These are phyloP conservation scores for Boletus speciosus DNA, from an alignment of 768 basidiomycete species.

Conservation along the genomic window DNA sequence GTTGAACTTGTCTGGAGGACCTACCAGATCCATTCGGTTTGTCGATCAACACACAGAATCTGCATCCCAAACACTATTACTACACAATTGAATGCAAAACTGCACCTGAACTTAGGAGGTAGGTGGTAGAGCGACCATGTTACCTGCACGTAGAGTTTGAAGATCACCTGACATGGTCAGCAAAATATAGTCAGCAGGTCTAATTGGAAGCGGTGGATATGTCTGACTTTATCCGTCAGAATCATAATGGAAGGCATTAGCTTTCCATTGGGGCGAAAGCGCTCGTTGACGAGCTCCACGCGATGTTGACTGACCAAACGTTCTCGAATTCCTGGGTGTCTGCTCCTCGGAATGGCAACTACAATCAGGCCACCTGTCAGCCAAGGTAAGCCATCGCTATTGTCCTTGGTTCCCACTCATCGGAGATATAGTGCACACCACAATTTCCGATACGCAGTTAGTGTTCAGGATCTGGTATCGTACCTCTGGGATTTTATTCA, in stretches of 20 bases:
- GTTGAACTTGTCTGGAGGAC: background rate
- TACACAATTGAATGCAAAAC: background rate
- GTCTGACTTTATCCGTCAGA: background rate
- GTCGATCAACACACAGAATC: background rate
- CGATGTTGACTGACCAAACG: slow-evolving; percentile 1
- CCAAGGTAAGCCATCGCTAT: slow-evolving; percentile 20
- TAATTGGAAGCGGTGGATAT: background rate
- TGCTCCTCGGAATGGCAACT: slow-evolving; percentile 8
- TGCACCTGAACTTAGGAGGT: background rate
- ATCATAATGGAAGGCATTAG: slow-evolving; percentile 1
- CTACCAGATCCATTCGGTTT: background rate
- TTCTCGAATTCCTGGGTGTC: background rate
- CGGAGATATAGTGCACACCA: slow-evolving; percentile 1
- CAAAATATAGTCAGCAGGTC: background rate
- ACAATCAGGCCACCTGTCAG: slow-evolving; percentile 10
- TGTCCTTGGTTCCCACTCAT: slow-evolving; percentile 16
- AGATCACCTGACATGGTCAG: background rate
- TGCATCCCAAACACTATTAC: background rate
- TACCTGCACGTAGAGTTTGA: background rate
- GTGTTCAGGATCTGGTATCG: background rate
- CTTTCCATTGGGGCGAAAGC: slow-evolving; percentile 1
- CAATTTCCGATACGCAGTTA: slow-evolving; percentile 5
- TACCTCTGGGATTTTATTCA: slow-evolving; percentile 4
- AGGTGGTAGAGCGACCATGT: background rate
- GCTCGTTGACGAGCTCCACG: background rate